These are phyloP conservation scores for Emergomyces pasteurianus DNA, from an alignment of 2,329 filamentous ascomycete genomes.

Conservation along the genomic window DNA sequence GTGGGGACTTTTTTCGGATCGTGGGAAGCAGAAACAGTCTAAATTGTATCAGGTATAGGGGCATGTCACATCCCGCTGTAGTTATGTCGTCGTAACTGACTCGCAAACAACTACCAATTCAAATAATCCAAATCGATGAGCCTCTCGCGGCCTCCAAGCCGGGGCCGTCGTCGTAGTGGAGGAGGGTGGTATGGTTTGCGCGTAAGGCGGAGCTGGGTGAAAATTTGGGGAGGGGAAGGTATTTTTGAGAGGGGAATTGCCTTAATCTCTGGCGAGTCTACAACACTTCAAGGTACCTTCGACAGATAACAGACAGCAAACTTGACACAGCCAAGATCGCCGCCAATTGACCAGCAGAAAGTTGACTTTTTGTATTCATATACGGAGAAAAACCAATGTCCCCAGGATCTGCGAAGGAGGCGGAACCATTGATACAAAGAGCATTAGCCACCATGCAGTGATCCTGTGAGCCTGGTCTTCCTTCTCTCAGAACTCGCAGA, in stretches of 20 bases:
- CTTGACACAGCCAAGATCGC: not conserved
- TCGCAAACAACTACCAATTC: not conserved
- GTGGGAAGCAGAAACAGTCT: not conserved
- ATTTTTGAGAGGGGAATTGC: not conserved
- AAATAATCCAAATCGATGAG: not conserved
- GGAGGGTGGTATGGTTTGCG: not conserved
- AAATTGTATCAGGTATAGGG: not conserved
- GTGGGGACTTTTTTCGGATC: not conserved
- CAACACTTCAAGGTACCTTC: not conserved
- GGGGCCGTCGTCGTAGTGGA: not conserved
- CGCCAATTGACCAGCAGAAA: not conserved
- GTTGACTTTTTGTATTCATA: not conserved
- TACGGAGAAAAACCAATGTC: not conserved
- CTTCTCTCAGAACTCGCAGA: not conserved
- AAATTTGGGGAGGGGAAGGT: not conserved
- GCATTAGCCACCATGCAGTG: conserved; percentile 1
- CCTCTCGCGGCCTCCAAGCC: not conserved
- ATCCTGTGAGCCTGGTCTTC: not conserved
- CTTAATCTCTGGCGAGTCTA: not conserved
- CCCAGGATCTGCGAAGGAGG: conserved; percentile 1
- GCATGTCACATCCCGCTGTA: not conserved
- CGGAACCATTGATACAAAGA: conserved; percentile 2
- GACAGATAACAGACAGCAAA: not conserved
- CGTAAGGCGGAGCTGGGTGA: not conserved
- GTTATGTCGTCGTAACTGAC: not conserved